phyloP scores from a whole-genome alignment of 108 stramenopile genomes.

The Stephanodiscus minutulus region DNA sequence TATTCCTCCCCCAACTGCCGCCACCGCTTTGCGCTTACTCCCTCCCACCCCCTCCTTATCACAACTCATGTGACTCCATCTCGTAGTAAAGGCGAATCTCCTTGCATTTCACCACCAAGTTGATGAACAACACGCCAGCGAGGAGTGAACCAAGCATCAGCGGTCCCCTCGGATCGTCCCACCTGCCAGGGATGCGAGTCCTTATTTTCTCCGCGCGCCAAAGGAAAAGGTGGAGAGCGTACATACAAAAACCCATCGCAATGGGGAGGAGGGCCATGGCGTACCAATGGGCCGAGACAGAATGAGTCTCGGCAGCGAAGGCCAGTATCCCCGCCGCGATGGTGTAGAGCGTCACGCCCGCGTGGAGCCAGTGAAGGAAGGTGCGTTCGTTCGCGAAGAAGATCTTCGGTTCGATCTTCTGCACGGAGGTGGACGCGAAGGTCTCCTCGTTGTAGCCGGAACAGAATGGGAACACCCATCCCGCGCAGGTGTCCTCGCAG shows the following conservation, averaged over 20 bases:
- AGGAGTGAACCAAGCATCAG: conserved; percentile 68
- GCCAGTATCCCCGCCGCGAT: conserved; percentile 86
- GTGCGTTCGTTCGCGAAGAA: conserved; percentile 99
- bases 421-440: conserved; percentile 86
- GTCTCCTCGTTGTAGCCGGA: conserved; percentile 62
- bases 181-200: conserved; percentile 82
- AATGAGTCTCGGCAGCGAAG: conserved; percentile 64
- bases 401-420: conserved; percentile 97
- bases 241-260: conserved; percentile 77
- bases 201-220: conserved; percentile 87
- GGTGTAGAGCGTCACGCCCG: conserved; percentile 79
- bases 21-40: not conserved
- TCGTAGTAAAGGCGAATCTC: conserved; percentile 33
- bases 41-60: not conserved
- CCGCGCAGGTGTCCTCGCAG: conserved; percentile 54
- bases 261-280: conserved; percentile 81
- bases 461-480: conserved; percentile 84
- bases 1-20: too few relatives aligned
- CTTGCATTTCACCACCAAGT: conserved; percentile 71
- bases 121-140: conserved; percentile 64
- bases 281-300: conserved; percentile 71
- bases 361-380: conserved; percentile 93
- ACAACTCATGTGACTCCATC: not conserved
- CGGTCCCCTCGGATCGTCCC: conserved; percentile 92
- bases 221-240: conserved; percentile 81